A percentile compares a stretch with the other conserved stretches of the same genome.
Conservation (phyloP, 2,329 filamentous ascomycete genomes). For the Huntiella bhutanensis region DNA sequence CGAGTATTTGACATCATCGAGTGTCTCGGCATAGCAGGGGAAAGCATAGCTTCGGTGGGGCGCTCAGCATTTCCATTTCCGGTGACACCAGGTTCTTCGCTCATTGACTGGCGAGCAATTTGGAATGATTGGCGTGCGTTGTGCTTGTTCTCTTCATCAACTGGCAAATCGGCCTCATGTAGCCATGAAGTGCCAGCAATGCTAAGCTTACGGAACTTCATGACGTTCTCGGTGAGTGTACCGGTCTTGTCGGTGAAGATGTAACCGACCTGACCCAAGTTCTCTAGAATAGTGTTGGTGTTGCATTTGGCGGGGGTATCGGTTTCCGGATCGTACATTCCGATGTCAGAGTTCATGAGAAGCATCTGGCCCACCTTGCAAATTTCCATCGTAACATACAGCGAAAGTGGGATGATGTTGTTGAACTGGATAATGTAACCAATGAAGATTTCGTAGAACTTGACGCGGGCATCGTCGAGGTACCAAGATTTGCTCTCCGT, state of each 20-base stretch:
- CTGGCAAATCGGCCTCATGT: conserved; percentile 51
- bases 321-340: conserved; percentile 75
- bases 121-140: conserved; percentile 10
- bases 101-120: conserved; percentile 7
- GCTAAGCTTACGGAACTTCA: conserved; percentile 88
- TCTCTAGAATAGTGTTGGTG: conserved; percentile 88
- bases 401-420: conserved; percentile 75
- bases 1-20: conserved; percentile 8
- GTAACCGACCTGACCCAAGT: conserved; percentile 76
- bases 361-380: conserved; percentile 66
- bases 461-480: conserved; percentile 48
- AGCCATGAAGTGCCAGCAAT: conserved; percentile 79
- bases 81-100: conserved; percentile 3
- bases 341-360: conserved; percentile 59
- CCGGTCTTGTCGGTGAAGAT: conserved; percentile 92
- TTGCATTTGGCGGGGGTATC: conserved; percentile 78
- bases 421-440: conserved; percentile 95
- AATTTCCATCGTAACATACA: conserved; percentile 81
- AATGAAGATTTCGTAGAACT: conserved; percentile 63
- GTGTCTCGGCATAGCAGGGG: conserved; percentile 12
- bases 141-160: conserved; percentile 10
- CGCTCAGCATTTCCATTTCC: conserved; percentile 11
- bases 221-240: conserved; percentile 82
- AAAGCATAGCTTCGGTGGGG: conserved; percentile 14
- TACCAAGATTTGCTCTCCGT: conserved; percentile 62